Evolutionary conservation across 495 filamentous ascomycete species (phyloP).

Genomic region (Trichoderma orchidacearum): DNA sequence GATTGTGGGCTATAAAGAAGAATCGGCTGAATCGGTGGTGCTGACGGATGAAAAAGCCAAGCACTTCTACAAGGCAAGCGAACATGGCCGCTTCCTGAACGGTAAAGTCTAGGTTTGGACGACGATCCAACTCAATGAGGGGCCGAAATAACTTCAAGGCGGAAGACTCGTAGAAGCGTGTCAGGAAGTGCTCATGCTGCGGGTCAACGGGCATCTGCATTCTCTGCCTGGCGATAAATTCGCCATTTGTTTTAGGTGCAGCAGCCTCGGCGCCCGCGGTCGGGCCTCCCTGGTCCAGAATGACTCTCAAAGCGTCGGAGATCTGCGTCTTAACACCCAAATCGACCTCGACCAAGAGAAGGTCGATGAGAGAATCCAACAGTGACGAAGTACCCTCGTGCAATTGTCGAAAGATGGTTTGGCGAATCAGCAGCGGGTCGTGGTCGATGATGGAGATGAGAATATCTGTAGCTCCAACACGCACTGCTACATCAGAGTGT

Average conservation of each 20-base stretch:
- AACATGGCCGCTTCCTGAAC: constrained; percentile 80
- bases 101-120: constrained; percentile 35
- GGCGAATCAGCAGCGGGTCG: constrained; percentile 84
- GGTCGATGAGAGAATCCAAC: constrained; percentile 86
- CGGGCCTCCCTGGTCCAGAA: constrained; percentile 66
- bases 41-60: constrained; percentile 87
- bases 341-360: constrained; percentile 82
- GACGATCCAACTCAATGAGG: constrained; percentile 64
- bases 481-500: constrained; percentile 68
- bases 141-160: constrained; percentile 79
- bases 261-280: constrained; percentile 50
- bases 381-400: constrained; percentile 74
- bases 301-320: constrained; percentile 86
- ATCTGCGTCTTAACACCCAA: constrained; percentile 93
- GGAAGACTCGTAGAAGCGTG: constrained; percentile 81
- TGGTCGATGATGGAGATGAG: constrained; percentile 91
- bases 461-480: constrained; percentile 89
- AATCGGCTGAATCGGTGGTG: constrained; percentile 77
- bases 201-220: constrained; percentile 37
- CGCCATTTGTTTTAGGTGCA: constrained; percentile 33
- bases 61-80: constrained; percentile 82
- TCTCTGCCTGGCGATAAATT: constrained; percentile 52
- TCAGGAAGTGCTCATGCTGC: constrained; percentile 75
- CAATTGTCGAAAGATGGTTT: constrained; percentile 82
- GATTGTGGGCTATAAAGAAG: constrained; percentile 69